Evolutionary conservation across 108 stramenopile species (phyloP), one percentile per base, ranked within the genome.

Genomic region (Cylindrotheca closterium): DNA sequence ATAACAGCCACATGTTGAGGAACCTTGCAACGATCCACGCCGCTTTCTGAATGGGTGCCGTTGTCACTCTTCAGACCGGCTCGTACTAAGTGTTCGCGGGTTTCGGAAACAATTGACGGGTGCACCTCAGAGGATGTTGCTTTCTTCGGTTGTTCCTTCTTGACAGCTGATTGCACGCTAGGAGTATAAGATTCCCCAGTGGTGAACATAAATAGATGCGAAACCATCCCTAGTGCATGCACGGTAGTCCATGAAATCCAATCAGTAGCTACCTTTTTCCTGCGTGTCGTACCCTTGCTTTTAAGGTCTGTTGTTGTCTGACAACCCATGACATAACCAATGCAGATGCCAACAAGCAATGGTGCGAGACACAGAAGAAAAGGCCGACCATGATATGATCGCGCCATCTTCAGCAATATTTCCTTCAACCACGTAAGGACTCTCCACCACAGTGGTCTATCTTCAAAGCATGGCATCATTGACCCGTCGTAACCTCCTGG

Each of bases 1-100:
- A 99, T 98, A 47, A 99, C 88, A 10, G 89, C 92, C 22, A 93
- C 60, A 71, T 93, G 92, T 34, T 61, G 74, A 2, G 92, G 92
- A 18, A 88, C 60, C 28, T 25, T 45, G n/a, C 60, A 47, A 25
- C 51, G 23, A 22, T 72, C 79, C 8, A 92, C 71, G 0, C 77
- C 84, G 60, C 83, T 87, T 73, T 87, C 82, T 55, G 79, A 54
- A 27, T 26, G 15, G 10, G 51, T 64, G 28, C 74, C 67, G 3
- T 34, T 62, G 28, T 68, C 74, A 48, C 73, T 67, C 24, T 58
- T 61, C 21, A 74, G 57, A 57, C 55, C 45, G 2, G 28, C 25
- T 32, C 73, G 59, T 0, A 49, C 54, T 1, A 37, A 26, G n/a
- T 59, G 25, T 67, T 74, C 73, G 23, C 66, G 55, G 2, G 28